Evolutionary conservation across 2,329 filamentous ascomycete genomes (phyloP).

Genomic region (Lasiodiplodia gonubiensis): DNA sequence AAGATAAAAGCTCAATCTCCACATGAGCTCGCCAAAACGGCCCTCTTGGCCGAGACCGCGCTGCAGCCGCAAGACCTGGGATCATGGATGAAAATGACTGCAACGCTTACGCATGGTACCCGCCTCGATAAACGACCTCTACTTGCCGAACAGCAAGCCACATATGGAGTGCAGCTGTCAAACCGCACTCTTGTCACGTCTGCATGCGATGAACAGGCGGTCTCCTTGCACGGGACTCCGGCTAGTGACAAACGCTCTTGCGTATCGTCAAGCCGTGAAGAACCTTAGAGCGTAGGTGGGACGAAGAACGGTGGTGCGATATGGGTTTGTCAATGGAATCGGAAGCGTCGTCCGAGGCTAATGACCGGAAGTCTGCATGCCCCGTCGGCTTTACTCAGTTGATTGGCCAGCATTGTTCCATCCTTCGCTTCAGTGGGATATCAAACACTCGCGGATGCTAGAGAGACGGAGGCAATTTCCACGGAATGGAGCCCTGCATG

Average conservation of each 20-base stretch:
- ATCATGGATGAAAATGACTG: slow-evolving; percentile 15
- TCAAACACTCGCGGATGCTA: neutral
- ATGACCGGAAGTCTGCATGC: neutral
- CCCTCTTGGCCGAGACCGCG: neutral
- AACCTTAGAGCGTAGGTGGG: neutral
- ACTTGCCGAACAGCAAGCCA: slow-evolving; percentile 11
- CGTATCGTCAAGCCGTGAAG: neutral
- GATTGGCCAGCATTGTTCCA: neutral
- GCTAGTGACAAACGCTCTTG: neutral
- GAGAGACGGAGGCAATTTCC: neutral
- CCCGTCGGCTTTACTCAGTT: neutral
- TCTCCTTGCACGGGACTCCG: neutral
- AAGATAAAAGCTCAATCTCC: neutral
- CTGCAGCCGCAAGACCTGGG: slow-evolving; percentile 8
- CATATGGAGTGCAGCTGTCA: slow-evolving; percentile 6
- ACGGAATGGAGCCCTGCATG: neutral
- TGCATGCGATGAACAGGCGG: slow-evolving; percentile 2
- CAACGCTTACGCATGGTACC: slow-evolving; percentile 6
- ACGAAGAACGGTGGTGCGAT: neutral
- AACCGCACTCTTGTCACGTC: slow-evolving; percentile 1
- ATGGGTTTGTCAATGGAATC: neutral
- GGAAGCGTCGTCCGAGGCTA: neutral
- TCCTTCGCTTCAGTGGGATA: neutral
- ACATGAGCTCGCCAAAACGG: neutral
- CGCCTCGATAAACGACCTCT: neutral